Base-by-base conservation (phyloP, 768 basidiomycete species). In the Nidularia pulvinata region DNA sequence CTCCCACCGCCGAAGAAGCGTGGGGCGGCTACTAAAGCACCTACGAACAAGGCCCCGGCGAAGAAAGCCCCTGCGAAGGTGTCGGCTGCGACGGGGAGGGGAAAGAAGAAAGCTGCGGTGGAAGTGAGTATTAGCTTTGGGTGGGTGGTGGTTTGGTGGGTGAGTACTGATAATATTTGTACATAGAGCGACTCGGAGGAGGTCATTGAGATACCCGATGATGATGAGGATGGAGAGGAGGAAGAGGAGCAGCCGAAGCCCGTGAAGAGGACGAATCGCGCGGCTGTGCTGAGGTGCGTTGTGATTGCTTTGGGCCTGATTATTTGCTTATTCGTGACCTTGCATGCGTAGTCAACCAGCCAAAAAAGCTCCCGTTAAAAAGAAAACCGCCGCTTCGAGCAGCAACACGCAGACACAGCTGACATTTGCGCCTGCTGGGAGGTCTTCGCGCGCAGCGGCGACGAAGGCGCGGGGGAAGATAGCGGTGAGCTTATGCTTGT, bases 401-500 rank as follows among this genome's bases (percentile, higher is more conserved):
- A 46, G 10, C 7, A 7, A 46, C 6, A 82, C 77, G 52, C 87
- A 89, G 65, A 55, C 77, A 1, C 86, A 83, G 43, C 66, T 91
- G 51, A 80, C 70, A 35, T 91, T 91, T 56, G 80, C 84, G 0
- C 84, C 89, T 7, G 75, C 72, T 19, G 80, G 80, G 34, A 79
- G 84, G 13, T 82, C 74, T 1, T 69, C 84, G 1, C 69, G 90
- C 50, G 79, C 87, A 0, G 90, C 91, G 11, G 90, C 91, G 6
- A 76, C 83, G 14, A 84, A 75, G 60, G 87, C 91, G 7, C 82
- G 76, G 60, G 79, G 80, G 43, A 89, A 72, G 68, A 81, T 88
- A 69, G 79, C 82, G 58, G 80, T 79, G 59, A 51, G 74, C 13
- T 11, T 39, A 67, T 11, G 3, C 53, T 32, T 47, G 34, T 14